Evolutionary conservation across 2,329 filamentous ascomycete genomes (phyloP).

Genomic region (Hymenoscyphus salicellus): DNA sequence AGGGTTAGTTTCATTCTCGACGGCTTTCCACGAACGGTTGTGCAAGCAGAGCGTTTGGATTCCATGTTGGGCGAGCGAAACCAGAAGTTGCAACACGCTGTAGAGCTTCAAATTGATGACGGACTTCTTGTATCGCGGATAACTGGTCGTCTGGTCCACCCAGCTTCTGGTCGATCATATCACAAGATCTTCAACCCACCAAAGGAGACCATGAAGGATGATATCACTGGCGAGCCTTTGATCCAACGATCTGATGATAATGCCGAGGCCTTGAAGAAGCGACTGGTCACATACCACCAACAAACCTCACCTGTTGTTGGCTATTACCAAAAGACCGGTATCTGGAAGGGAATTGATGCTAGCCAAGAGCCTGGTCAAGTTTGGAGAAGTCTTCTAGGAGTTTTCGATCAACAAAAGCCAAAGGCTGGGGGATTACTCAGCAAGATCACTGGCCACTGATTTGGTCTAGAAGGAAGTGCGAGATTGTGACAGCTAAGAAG

Average conservation of each 20-base stretch:
- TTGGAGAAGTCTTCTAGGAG: slow-evolving; percentile 85
- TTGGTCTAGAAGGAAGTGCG: not conserved
- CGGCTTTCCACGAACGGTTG: slow-evolving; percentile 94
- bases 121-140: slow-evolving; percentile 90
- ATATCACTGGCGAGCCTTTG: slow-evolving; percentile 92
- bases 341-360: slow-evolving; percentile 94
- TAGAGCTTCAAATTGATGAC: slow-evolving; percentile 97
- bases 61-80: slow-evolving; percentile 77
- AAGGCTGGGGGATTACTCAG: slow-evolving; percentile 32
- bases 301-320: slow-evolving; percentile 90
- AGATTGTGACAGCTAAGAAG: slow-evolving; percentile 16
- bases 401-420: slow-evolving; percentile 68
- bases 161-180: slow-evolving; percentile 92
- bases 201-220: slow-evolving; percentile 90
- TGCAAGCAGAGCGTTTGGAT: slow-evolving; percentile 92
- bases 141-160: slow-evolving; percentile 92
- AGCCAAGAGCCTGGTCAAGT: slow-evolving; percentile 94
- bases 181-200: slow-evolving; percentile 99
- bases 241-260: slow-evolving; percentile 98
- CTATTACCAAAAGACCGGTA: slow-evolving; percentile 96
- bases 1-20: slow-evolving; percentile 89
- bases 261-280: slow-evolving; percentile 91
- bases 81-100: slow-evolving; percentile 86
- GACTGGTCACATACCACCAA: slow-evolving; percentile 85
- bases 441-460: slow-evolving; percentile 36